These are phyloP conservation scores for Zasmidium angulare DNA, from an alignment of 2,329 filamentous ascomycete genomes.

Conservation along the genomic window DNA sequence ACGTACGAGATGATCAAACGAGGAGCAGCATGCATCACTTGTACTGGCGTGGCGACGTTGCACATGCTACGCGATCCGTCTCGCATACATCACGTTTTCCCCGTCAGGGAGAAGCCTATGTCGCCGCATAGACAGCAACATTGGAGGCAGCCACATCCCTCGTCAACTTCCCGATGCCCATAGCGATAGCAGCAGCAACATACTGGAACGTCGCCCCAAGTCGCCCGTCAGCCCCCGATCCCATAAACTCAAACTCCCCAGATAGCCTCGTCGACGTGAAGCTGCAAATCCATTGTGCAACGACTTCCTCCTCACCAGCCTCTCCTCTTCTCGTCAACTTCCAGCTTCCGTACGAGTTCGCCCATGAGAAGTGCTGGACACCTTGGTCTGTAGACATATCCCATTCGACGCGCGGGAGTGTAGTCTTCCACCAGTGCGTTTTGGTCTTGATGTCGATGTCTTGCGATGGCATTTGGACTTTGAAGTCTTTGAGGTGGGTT, in stretches of 20 bases:
- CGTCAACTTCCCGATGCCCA: background rate
- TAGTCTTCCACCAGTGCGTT: background rate
- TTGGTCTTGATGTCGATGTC: background rate
- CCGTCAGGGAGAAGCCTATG: background rate
- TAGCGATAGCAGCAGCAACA: background rate
- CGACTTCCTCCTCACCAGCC: background rate
- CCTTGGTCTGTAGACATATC: background rate
- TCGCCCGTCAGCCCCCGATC: background rate
- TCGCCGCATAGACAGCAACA: background rate
- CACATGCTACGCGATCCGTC: too few species aligned
- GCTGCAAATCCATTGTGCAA: background rate
- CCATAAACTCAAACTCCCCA: background rate
- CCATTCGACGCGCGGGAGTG: background rate
- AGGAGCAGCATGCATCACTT: too few species aligned
- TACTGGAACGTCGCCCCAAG: background rate
- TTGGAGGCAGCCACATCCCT: background rate
- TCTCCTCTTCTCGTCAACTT: background rate
- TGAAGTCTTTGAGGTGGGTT: background rate
- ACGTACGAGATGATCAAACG: background rate
- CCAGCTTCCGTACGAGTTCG: background rate
- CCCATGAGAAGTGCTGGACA: background rate
- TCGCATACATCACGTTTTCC: background rate
- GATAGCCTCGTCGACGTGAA: background rate
- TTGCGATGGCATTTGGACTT: background rate
- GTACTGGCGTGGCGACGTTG: too few species aligned